A percentile compares a stretch with the other conserved stretches of the same genome.
phyloP scores from a whole-genome alignment of 2,329 filamentous ascomycete species.

The Thielaviopsis ethacetica region DNA sequence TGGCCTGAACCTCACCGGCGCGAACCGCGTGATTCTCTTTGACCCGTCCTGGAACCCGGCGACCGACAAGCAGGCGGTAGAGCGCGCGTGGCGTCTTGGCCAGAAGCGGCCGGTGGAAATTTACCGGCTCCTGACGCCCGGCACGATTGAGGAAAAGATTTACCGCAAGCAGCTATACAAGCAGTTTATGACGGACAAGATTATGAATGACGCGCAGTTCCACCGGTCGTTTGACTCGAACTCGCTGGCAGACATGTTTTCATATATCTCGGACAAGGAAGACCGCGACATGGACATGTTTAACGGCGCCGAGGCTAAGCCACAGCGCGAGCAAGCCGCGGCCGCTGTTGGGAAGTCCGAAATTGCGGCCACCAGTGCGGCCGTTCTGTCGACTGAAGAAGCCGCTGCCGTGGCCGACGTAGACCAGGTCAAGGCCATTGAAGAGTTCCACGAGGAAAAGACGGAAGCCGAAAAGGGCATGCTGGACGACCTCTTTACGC shows the following conservation, averaged over 20 bases:
- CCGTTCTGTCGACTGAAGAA: conserved; percentile 5
- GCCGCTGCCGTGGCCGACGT: conserved; percentile 6
- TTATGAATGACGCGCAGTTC: conserved; percentile 85
- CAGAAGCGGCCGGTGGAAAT: conserved; percentile 93
- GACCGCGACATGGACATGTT: conserved; percentile 74
- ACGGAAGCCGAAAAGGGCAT: conserved; percentile 51
- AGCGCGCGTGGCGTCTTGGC: conserved; percentile 87
- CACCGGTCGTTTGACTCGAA: conserved; percentile 78
- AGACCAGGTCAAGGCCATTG: conserved; percentile 38
- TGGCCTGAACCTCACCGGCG: conserved; percentile 86
- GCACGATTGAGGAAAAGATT: conserved; percentile 98
- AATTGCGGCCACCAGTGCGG: not conserved
- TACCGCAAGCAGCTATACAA: conserved; percentile 98
- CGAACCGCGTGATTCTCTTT: conserved; percentile 92
- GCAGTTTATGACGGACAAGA: conserved; percentile 93
- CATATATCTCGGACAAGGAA: conserved; percentile 44
- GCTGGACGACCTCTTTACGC: conserved; percentile 77
- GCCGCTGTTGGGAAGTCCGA: not conserved
- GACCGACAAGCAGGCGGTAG: conserved; percentile 85
- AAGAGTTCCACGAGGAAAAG: conserved; percentile 38
- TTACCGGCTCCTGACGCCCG: conserved; percentile 93
- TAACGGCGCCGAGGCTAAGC: conserved; percentile 59
- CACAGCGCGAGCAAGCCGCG: conserved; percentile 11
- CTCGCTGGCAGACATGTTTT: conserved; percentile 86
- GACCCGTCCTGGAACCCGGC: conserved; percentile 99